These are phyloP conservation scores for Lipomyces yamanashiensis DNA, from an alignment of 805 yeast genomes.

Conservation along the genomic window DNA sequence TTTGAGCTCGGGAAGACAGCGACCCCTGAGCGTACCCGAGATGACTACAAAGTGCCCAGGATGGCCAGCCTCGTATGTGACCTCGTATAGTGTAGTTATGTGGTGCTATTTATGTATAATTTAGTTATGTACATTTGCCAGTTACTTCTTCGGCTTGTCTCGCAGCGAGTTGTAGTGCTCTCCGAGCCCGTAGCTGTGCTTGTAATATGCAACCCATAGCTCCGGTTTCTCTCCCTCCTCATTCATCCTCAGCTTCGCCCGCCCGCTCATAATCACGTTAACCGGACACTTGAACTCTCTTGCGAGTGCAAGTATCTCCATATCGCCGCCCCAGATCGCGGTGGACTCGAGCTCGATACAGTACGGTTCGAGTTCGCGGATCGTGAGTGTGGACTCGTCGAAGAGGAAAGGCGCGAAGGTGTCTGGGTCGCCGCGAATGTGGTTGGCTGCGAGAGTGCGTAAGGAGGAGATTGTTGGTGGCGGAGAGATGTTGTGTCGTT, in stretches of 20 bases:
- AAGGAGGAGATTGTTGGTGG: conserved; percentile 55
- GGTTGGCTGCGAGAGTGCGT: conserved; percentile 66
- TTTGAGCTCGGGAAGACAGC: no score
- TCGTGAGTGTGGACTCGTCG: conserved; percentile 71
- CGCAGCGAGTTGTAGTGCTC: conserved; percentile 84
- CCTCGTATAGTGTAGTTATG: no score
- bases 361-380: conserved; percentile 71
- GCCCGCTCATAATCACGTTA: conserved; percentile 77
- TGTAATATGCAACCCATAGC: conserved; percentile 77
- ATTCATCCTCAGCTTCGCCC: conserved; percentile 66
- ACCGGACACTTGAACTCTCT: conserved; percentile 73
- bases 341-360: conserved; percentile 70
- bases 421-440: conserved; percentile 66
- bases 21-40: no score
- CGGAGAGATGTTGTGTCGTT: conserved; percentile 52
- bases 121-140: neutral
- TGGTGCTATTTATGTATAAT: no score
- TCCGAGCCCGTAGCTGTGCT: conserved; percentile 85
- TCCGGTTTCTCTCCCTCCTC: conserved; percentile 54
- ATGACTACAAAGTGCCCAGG: no score
- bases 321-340: conserved; percentile 95
- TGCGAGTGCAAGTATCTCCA: conserved; percentile 84
- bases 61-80: no score
- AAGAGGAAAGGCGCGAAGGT: conserved; percentile 81
- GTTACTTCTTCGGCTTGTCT: conserved; percentile 14